Percentiles rank a stretch among this genome's conserved stretches.
Evolutionary conservation across 2,329 filamentous ascomycete species (phyloP).

Genomic region (Exophiala spinifera): DNA sequence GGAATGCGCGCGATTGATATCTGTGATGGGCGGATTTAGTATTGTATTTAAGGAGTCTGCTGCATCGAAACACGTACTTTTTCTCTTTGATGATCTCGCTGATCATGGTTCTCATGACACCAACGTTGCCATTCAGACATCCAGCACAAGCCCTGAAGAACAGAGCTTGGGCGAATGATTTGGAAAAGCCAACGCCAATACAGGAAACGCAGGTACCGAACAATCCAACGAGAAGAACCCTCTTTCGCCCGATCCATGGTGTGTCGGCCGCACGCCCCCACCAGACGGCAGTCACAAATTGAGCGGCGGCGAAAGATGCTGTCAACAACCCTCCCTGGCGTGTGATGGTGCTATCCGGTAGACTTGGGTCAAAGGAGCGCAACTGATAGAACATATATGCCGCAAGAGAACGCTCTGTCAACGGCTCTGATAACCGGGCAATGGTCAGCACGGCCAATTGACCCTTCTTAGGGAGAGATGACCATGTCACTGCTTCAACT

Average conservation of each 20-base stretch:
- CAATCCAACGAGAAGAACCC: conserved; percentile 73
- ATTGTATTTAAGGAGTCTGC: conserved; percentile 35
- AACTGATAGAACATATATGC: conserved; percentile 87
- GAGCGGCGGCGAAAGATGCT: conserved; percentile 74
- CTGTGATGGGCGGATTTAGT: conserved; percentile 33
- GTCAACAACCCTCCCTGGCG: conserved; percentile 74
- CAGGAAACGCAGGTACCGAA: conserved; percentile 65
- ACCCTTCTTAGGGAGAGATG: conserved; percentile 69
- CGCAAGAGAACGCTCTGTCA: conserved; percentile 74
- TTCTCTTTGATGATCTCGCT: conserved; percentile 69
- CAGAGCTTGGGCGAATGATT: conserved; percentile 60
- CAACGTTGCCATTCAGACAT: conserved; percentile 68
- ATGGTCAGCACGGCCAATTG: conserved; percentile 76
- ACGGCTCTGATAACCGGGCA: conserved; percentile 74
- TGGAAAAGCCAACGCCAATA: conserved; percentile 67
- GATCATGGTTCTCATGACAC: conserved; percentile 72
- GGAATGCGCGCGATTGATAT: conserved; percentile 53
- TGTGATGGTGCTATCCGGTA: conserved; percentile 64
- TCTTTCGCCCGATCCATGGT: conserved; percentile 67
- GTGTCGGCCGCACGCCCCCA: conserved; percentile 73
- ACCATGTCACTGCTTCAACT: conserved; percentile 62
- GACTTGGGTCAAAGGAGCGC: conserved; percentile 66
- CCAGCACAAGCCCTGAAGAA: conserved; percentile 67
- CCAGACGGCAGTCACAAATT: conserved; percentile 77
- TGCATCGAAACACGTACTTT: conserved; percentile 43